phyloP scores from a whole-genome alignment of 495 filamentous ascomycete species.

The Diplogelasinospora grovesii region DNA sequence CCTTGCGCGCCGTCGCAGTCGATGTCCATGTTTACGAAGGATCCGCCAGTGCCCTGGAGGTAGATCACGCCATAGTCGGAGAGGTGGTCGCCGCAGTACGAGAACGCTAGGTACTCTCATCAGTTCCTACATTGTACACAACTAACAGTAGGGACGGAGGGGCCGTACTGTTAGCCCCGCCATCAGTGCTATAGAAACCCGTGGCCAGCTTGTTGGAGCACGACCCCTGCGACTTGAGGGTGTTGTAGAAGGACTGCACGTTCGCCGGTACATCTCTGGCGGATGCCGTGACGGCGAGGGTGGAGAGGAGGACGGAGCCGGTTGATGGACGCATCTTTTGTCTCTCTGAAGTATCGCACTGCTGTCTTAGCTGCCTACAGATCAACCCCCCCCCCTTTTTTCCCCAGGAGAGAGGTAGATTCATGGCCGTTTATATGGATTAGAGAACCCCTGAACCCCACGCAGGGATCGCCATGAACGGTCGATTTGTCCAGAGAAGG shows the following conservation, averaged over 20 bases:
- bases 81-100: constrained; percentile 36
- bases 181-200: constrained; percentile 31
- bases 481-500: too few relatives aligned
- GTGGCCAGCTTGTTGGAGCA: constrained; percentile 28
- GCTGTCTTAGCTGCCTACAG: too few relatives aligned
- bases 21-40: constrained; percentile 54
- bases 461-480: too few relatives aligned
- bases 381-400: too few relatives aligned
- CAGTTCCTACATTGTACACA: too few relatives aligned
- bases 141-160: neutral
- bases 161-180: constrained; percentile 26
- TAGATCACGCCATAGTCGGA: constrained; percentile 29
- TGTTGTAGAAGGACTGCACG: constrained; percentile 29
- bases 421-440: too few relatives aligned
- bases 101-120: constrained; percentile 18
- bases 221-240: constrained; percentile 24
- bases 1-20: constrained; percentile 59
- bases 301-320: neutral
- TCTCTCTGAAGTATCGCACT: too few relatives aligned
- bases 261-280: constrained; percentile 28
- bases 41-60: constrained; percentile 25
- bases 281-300: neutral
- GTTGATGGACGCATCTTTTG: too few relatives aligned
- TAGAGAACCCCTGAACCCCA: too few relatives aligned
- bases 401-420: too few relatives aligned